Conservation (phyloP, 805 yeast species). For the Candida ulmi region DNA sequence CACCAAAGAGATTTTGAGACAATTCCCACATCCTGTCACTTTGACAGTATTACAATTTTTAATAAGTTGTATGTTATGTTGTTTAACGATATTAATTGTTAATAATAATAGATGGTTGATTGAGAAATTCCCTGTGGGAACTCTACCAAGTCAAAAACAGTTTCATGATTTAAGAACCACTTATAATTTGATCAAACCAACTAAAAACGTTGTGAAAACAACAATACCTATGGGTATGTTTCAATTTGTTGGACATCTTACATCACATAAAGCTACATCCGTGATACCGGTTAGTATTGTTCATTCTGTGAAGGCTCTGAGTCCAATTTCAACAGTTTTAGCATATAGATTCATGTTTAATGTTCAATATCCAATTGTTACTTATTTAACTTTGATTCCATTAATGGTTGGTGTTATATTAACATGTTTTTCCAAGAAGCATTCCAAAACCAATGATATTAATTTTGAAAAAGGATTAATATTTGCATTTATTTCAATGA, state of each 20-base stretch:
- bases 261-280: conserved; percentile 89
- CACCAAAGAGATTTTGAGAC: conserved; percentile 67
- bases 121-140: conserved; percentile 40
- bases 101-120: conserved; percentile 27
- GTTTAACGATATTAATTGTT: conserved; percentile 36
- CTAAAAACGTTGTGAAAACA: conserved; percentile 45
- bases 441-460: conserved; percentile 9
- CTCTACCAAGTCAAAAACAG: conserved; percentile 38
- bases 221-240: conserved; percentile 94
- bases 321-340: conserved; percentile 83
- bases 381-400: conserved; percentile 78
- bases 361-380: conserved; percentile 50
- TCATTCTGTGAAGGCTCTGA: conserved; percentile 87
- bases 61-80: conserved; percentile 60
- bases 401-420: conserved; percentile 81
- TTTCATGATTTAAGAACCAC: conserved; percentile 24
- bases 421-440: conserved; percentile 50
- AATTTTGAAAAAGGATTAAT: conserved; percentile 27
- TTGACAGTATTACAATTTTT: conserved; percentile 84
- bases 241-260: conserved; percentile 87
- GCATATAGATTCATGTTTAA: conserved; percentile 64
- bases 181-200: conserved; percentile 48
- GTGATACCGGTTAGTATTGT: conserved; percentile 91
- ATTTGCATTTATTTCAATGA: conserved; percentile 36
- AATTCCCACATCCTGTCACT: conserved; percentile 78